Conservation (phyloP, 306 rosid genomes). For the Vigna reflexopilosa region DNA sequence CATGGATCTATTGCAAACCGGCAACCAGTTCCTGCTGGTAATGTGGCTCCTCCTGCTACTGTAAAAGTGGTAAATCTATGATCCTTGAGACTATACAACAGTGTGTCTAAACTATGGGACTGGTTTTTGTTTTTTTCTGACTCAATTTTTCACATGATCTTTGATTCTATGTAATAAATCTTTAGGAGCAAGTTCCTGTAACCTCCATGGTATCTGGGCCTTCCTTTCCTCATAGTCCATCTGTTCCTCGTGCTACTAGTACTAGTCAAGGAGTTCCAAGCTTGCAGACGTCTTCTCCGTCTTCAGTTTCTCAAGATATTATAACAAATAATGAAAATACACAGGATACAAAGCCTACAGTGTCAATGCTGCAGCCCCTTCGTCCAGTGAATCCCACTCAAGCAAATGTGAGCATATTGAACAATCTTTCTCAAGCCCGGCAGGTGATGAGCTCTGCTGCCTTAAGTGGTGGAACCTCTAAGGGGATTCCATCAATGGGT, state of each 20-base stretch:
- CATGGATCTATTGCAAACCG: slow-evolving; percentile 83
- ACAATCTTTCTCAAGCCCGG: slow-evolving; percentile 86
- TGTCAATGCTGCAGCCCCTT: slow-evolving; percentile 69
- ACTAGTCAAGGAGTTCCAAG: slow-evolving; percentile 81
- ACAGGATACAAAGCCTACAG: slow-evolving; percentile 80
- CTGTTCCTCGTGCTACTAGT: slow-evolving; percentile 72
- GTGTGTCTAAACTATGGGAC: slow-evolving; percentile 3
- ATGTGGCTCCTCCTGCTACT: slow-evolving; percentile 78
- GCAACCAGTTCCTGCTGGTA: slow-evolving; percentile 70
- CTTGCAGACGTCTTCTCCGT: slow-evolving; percentile 89
- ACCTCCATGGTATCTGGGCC: slow-evolving; percentile 81
- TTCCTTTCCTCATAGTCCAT: slow-evolving; percentile 66
- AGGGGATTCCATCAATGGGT: slow-evolving; percentile 77
- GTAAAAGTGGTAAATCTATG: slow-evolving; percentile 83
- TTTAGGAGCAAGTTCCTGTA: slow-evolving; percentile 87
- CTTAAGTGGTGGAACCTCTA: slow-evolving; percentile 77
- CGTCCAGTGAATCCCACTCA: slow-evolving; percentile 81
- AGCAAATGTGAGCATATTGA: slow-evolving; percentile 77
- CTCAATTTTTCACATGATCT: slow-evolving; percentile 30
- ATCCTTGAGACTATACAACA: slow-evolving; percentile 11
- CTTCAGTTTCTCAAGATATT: slow-evolving; percentile 85
- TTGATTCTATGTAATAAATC: slow-evolving; percentile 39
- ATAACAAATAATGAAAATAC: slow-evolving; percentile 72
- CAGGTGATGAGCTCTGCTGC: slow-evolving; percentile 81
- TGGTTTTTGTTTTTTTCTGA: slow-evolving; percentile 19